Percentiles rank a stretch among this genome's conserved stretches.
These are phyloP conservation scores for Phlyctochytrium arcticum DNA, from an alignment of 192 early-diverging fungal species.

Conservation along the genomic window DNA sequence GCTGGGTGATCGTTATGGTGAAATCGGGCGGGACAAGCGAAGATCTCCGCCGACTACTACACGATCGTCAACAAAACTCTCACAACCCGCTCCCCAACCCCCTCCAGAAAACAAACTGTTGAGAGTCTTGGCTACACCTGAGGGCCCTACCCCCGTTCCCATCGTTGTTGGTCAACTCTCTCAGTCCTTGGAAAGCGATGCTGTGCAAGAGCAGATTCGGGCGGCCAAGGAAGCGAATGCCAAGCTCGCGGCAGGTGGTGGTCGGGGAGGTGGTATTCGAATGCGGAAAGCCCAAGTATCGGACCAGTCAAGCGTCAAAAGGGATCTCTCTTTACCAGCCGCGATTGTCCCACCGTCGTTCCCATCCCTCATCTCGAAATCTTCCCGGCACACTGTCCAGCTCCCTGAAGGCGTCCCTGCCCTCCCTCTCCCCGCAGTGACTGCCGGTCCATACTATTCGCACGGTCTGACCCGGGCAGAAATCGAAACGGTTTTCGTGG, in stretches of 20 bases:
- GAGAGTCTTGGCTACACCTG: conserved; percentile 12
- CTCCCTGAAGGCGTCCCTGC: background rate
- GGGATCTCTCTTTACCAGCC: conserved; percentile 6
- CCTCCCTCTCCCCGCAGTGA: background rate
- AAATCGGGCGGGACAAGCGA: conserved; percentile 34
- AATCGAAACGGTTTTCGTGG: conserved; percentile 30
- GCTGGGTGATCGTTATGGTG: conserved; percentile 29
- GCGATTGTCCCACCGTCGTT: background rate
- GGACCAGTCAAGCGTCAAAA: background rate
- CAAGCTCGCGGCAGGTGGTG: background rate
- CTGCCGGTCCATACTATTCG: conserved; percentile 33
- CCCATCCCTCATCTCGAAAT: background rate
- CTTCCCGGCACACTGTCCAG: background rate
- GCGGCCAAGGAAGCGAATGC: background rate
- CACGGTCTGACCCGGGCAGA: conserved; percentile 39
- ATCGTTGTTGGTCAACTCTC: conserved; percentile 9
- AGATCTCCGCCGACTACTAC: conserved; percentile 25
- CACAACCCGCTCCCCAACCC: conserved; percentile 5
- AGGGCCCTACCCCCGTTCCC: background rate
- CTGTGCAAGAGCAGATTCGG: background rate
- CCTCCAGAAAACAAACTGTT: background rate
- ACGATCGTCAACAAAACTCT: conserved; percentile 8
- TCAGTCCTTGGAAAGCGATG: background rate
- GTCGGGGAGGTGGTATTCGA: background rate
- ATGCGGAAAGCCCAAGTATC: background rate